Base-by-base conservation (phyloP, 1,139 yeast genomes). In the Taphrina wiesneri region DNA sequence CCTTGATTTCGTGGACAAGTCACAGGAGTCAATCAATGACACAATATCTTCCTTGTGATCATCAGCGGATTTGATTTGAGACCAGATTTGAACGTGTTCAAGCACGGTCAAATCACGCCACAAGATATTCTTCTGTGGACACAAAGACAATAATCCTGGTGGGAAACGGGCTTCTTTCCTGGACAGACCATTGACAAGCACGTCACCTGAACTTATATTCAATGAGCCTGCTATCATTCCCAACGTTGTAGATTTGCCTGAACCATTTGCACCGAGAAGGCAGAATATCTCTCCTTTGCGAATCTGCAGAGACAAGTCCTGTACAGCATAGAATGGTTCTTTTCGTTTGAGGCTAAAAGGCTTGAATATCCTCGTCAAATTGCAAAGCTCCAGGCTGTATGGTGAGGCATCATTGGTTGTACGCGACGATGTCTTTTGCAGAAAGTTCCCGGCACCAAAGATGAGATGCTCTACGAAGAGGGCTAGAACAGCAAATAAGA, bases 191-290 rank as follows among this genome's bases (percentile, higher is more conserved):
- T 53, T 30, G 36, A 76, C 70, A 0, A 65, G 60, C 28, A 77
- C 73, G 6, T 64, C 30, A 0, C 79, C 79, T 1, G 70, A 54
- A 11, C 75, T 70, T 3, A 73, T 70, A 2, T 67, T 46, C 56
- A 76, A 77, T n/a, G 76, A 70, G 13, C 78, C 79, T 21, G 78
- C 72, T 36, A 77, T 71, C 75, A 77, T 75, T 59, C 75, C 78
- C 32, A 77, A 69, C 15, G 79, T 76, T 2, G 79, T 77, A 2
- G 78, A 77, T 67, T 77, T 77, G n/a, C 79, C 79, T 1, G 78
- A 75, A 3, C 79, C 79, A 68, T 77, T 77, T 11, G 79, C 76
- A 30, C 79, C 79, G 4, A 77, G 72, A 26, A 77, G 69, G 60
- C 78, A 74, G 25, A 74, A 73, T 36, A 77, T 75, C 64, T 76